Evolutionary conservation across 495 filamentous ascomycete genomes (phyloP), one percentile per base, ranked within the genome.

Genomic region (Hypomontagnella submonticulosa): DNA sequence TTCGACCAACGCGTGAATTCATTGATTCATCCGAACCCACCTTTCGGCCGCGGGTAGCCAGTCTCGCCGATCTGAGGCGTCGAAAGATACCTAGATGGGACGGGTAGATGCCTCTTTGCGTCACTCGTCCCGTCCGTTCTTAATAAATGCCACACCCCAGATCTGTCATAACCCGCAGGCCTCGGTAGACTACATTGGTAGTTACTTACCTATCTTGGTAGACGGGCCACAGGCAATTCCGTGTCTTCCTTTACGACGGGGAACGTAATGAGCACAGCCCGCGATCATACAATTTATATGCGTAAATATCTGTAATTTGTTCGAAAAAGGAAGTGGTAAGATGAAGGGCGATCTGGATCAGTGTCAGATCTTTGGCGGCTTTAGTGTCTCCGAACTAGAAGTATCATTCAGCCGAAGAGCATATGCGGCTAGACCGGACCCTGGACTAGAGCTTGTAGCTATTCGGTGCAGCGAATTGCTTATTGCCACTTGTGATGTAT

Each of bases 11-110:
- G 3, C 56, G 23, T 44, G 12, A 34, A 36, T n/a, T 43, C 36
- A 44, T 37, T n/a, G 36, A 55, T 61, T 61, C 43, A 61, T 34
- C 56, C 58, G 47, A 43, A 40, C 20, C 30, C 54, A 33, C 63
- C 59, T 41, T 36, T 57, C 53, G 53, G 53, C 30, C 41, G 11
- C 11, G 33, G 16, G 43, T 27, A 27, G 18, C 16, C 16, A 34
- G 53, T 57, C 34, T 44, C 53, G 9, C 53, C 41, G 53, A 47
- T 27, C 23, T 27, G 23, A 15, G 37, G 19, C 1, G 41, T 38
- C 8, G 47, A 12, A 32, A 50, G 2, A 32, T 34, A n/a, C 16
- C n/a, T 20, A 23, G 18, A 13, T 7, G 5, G 30, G 47, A 50
- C 16, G 19, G 18, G 50, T 27, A 27, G 23, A 27, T 27, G 27